phyloP scores from a whole-genome alignment of 257 asterid species.

The Mitragyna speciosa region DNA sequence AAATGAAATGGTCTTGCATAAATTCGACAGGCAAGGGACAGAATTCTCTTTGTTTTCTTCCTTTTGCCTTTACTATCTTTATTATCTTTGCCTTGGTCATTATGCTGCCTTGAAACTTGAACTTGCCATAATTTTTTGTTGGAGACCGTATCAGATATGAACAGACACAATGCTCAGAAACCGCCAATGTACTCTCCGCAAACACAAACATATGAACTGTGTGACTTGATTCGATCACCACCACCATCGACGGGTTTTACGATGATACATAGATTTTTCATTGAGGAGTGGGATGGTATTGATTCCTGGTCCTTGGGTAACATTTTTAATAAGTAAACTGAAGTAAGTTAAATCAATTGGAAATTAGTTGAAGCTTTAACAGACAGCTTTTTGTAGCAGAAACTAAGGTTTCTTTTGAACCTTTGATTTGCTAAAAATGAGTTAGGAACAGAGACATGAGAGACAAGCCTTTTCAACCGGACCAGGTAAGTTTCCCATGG shows the following conservation, averaged over 20 bases:
- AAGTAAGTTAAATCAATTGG: not conserved
- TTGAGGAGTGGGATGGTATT: not conserved
- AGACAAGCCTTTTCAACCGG: not conserved
- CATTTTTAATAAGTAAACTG: not conserved
- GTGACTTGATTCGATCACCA: not conserved
- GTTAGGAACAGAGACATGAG: not conserved
- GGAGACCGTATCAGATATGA: not conserved
- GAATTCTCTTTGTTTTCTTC: not conserved
- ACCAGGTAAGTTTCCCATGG: conserved; percentile 9
- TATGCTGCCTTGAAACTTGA: not conserved
- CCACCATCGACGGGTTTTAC: not conserved
- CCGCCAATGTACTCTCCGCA: not conserved
- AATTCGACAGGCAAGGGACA: not conserved
- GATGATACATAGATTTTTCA: not conserved
- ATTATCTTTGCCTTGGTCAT: not conserved
- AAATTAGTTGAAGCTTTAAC: conserved; percentile 4
- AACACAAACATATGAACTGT: not conserved
- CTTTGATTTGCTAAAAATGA: conserved; percentile 2
- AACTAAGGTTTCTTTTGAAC: conserved; percentile 14
- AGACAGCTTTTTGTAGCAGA: conserved; percentile 15
- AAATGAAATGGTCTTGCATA: no score
- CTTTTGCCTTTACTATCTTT: not conserved
- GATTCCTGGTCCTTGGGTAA: not conserved
- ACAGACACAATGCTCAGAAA: conserved; percentile 1
- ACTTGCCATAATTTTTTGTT: not conserved